Base-by-base conservation (phyloP, 176 grass and related monocot species). In the Dactylis glomerata region DNA sequence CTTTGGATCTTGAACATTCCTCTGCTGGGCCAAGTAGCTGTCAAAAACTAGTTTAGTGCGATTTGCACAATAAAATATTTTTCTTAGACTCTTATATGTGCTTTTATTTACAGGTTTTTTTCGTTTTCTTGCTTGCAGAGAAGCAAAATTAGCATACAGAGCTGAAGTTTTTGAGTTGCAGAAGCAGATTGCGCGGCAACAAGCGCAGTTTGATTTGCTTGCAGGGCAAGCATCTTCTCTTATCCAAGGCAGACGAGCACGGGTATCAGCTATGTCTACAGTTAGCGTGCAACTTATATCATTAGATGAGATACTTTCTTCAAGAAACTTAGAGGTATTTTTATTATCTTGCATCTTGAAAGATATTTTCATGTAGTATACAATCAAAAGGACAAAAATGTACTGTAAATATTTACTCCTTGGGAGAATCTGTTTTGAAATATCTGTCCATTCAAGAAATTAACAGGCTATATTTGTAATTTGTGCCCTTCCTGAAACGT, bases 71-170 rank as follows among this genome's bases (percentile, higher is more conserved):
- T 67, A 14, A 17, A 80, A 76, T 20, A 42, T 82, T 86, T 44
- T 64, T 80, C 46, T 55, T 82, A 81, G 24, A 68, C 55, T 88
- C 28, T 32, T 59, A 47, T 84, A 88, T 83, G 40, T 20, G 38
- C 49, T 83, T 80, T 89, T 89, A 26, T n/a, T 83, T 26, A 86
- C 56, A 84, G 26, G 15, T 1, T 56, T 5, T 16, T 82, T 40
- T 57, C 0, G 0, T 77, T 76, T 73, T 66, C 41, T 45, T 72
- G 16, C n/a, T 72, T 85, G 46, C 77, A 99, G 96, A 63, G 96
- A 96, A 94, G 87, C 91, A 85, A 99, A 99, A 85, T 47, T 93
- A 80, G 93, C 93, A 81, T 98, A 92, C 54, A 92, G 92, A 88
- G 87, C 91, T 3, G 96, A 95, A 85, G 91, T 90, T 84, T 78